Conservation (phyloP, 257 asterid species). For the Jacaranda copaia region DNA sequence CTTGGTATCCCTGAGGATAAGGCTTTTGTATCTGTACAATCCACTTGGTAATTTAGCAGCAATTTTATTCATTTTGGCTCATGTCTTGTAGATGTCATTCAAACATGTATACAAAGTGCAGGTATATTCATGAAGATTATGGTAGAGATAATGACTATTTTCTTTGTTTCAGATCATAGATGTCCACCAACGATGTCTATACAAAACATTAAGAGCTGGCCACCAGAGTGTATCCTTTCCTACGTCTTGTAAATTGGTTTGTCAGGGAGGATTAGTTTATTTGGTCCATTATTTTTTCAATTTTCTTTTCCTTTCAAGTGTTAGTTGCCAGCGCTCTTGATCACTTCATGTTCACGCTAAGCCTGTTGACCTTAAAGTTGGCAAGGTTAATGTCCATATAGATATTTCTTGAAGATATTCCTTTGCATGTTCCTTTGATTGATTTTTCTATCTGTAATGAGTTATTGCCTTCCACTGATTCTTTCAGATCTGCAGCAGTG, state of each 20-base stretch:
- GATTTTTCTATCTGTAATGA: constrained; percentile 20
- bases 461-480: constrained; percentile 31
- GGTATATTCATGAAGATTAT: constrained; percentile 5
- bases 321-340: constrained; percentile 38
- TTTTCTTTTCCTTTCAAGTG: constrained; percentile 39
- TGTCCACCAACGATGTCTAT: constrained; percentile 72
- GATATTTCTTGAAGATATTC: neutral
- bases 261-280: constrained; percentile 1
- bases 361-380: constrained; percentile 43
- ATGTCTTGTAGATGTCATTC: neutral
- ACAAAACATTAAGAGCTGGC: constrained; percentile 91
- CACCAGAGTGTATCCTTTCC: constrained; percentile 83
- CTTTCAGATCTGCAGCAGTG: constrained; percentile 88
- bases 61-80: neutral
- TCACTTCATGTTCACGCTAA: constrained; percentile 34
- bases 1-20: neutral
- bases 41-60: neutral
- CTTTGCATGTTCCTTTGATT: neutral
- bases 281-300: constrained; percentile 3
- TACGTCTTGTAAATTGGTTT: constrained; percentile 26
- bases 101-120: neutral
- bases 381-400: constrained; percentile 37
- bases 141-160: constrained; percentile 28
- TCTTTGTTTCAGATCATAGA: constrained; percentile 78
- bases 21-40: neutral